Conservation (phyloP, 257 asterid species). For the Przewalskia tangutica region DNA sequence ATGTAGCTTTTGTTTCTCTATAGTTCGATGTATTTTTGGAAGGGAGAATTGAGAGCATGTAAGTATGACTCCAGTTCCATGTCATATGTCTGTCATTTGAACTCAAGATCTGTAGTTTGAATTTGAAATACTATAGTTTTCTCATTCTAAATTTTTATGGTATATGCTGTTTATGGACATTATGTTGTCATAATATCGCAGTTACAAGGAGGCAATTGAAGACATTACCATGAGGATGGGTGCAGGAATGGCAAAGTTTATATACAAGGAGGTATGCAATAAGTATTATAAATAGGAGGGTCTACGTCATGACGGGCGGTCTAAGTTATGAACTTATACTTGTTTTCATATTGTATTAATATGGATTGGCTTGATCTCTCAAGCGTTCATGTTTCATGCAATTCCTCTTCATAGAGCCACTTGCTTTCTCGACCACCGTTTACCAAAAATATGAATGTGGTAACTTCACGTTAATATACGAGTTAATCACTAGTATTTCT, state of each 20-base stretch:
- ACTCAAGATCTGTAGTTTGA: not conserved
- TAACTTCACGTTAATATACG: not conserved
- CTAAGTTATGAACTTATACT: not conserved
- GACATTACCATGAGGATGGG: conserved; percentile 98
- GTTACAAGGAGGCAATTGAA: conserved; percentile 90
- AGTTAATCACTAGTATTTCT: not conserved
- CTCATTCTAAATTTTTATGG: not conserved
- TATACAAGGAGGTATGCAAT: conserved; percentile 76
- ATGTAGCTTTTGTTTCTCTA: not conserved
- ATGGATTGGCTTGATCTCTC: not conserved
- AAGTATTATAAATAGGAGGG: not conserved
- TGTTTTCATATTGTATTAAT: not conserved
- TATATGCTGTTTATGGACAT: not conserved
- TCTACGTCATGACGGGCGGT: not conserved
- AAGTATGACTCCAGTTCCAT: not conserved
- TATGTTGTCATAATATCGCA: conserved; percentile 24
- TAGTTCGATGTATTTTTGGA: not conserved
- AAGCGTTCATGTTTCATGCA: not conserved
- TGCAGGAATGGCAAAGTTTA: conserved; percentile 97
- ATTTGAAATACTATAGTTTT: not conserved
- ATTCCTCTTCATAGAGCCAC: not conserved
- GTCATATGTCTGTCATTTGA: not conserved
- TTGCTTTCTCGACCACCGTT: not conserved
- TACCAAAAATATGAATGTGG: not conserved
- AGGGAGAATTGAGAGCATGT: not conserved